Percentiles rank a stretch among this genome's conserved stretches.
Evolutionary conservation across 1,284 basidiomycete genomes (phyloP).

Genomic region (Ceratobasidium sp.): DNA sequence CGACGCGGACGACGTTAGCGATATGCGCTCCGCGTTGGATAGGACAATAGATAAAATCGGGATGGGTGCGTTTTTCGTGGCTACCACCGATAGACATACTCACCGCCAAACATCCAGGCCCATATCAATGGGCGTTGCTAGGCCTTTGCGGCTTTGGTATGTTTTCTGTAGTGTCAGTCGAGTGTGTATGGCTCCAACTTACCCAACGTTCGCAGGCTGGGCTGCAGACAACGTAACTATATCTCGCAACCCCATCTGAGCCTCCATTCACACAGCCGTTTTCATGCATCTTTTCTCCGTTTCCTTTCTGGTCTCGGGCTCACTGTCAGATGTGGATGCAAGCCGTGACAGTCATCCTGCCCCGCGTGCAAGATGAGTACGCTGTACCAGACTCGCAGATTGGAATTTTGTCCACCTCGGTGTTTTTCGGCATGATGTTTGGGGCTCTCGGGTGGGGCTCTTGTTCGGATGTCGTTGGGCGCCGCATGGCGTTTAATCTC

Average conservation of each 20-base stretch:
- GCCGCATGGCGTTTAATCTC: slow-evolving; percentile 88
- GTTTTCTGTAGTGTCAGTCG: slow-evolving; percentile 15
- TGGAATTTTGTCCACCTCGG: slow-evolving; percentile 76
- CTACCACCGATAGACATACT: not conserved
- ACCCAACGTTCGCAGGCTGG: slow-evolving; percentile 40
- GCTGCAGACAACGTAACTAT: slow-evolving; percentile 44
- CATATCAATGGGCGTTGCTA: slow-evolving; percentile 43
- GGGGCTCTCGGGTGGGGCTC: slow-evolving; percentile 89
- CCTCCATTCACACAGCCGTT: slow-evolving; percentile 29
- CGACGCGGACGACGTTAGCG: slow-evolving; percentile 23
- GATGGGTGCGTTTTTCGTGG: slow-evolving; percentile 41
- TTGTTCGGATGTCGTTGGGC: slow-evolving; percentile 81
- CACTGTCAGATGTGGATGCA: slow-evolving; percentile 84
- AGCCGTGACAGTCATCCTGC: slow-evolving; percentile 88
- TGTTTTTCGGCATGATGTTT: slow-evolving; percentile 96
- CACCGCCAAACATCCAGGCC: slow-evolving; percentile 23
- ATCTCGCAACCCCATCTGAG: slow-evolving; percentile 15
- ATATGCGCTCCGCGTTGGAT: slow-evolving; percentile 40
- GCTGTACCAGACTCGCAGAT: slow-evolving; percentile 76
- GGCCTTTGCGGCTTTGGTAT: slow-evolving; percentile 43
- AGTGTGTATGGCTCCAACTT: slow-evolving; percentile 10
- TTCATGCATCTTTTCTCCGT: not conserved
- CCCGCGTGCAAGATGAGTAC: slow-evolving; percentile 89
- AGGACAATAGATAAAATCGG: slow-evolving; percentile 43
- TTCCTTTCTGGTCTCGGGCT: not conserved